A percentile compares a stretch with the other conserved stretches of the same genome.
These are phyloP conservation scores for Trichophyton rubrum DNA, from an alignment of 2,329 filamentous ascomycete species.

Conservation along the genomic window DNA sequence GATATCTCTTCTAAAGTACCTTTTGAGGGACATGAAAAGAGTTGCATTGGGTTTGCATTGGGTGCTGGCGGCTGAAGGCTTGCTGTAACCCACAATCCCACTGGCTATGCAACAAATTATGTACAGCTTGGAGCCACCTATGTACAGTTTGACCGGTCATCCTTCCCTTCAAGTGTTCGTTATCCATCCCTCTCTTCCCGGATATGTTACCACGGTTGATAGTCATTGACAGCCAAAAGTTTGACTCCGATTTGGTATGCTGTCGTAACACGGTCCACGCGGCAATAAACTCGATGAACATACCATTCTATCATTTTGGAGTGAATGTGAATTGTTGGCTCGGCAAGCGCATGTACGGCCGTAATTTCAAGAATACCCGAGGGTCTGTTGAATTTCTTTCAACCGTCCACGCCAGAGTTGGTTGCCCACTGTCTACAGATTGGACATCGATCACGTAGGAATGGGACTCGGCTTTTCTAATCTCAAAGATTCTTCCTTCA, in stretches of 20 bases:
- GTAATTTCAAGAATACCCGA: neutral
- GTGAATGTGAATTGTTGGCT: neutral
- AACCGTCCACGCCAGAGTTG: neutral
- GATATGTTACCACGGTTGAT: too few species aligned
- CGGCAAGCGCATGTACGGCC: neutral
- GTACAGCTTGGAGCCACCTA: neutral
- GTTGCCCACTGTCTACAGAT: neutral
- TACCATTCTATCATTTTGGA: neutral
- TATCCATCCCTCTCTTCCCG: too few species aligned
- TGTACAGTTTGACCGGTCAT: too few species aligned
- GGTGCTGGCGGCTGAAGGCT: constrained; percentile 17
- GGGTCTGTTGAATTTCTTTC: neutral
- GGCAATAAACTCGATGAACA: neutral
- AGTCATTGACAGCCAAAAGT: too few species aligned
- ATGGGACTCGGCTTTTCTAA: neutral
- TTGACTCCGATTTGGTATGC: too few species aligned
- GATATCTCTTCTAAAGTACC: constrained; percentile 35
- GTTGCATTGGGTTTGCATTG: constrained; percentile 23
- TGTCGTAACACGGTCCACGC: too few species aligned
- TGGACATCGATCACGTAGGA: neutral
- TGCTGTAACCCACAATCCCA: constrained; percentile 18
- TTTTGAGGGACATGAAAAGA: constrained; percentile 24
- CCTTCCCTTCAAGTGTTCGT: too few species aligned
- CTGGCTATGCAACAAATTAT: constrained; percentile 2
- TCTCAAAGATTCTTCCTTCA: neutral